These are phyloP conservation scores for Penicillium sp. DNA, from an alignment of 2,329 filamentous ascomycete genomes.

Conservation along the genomic window DNA sequence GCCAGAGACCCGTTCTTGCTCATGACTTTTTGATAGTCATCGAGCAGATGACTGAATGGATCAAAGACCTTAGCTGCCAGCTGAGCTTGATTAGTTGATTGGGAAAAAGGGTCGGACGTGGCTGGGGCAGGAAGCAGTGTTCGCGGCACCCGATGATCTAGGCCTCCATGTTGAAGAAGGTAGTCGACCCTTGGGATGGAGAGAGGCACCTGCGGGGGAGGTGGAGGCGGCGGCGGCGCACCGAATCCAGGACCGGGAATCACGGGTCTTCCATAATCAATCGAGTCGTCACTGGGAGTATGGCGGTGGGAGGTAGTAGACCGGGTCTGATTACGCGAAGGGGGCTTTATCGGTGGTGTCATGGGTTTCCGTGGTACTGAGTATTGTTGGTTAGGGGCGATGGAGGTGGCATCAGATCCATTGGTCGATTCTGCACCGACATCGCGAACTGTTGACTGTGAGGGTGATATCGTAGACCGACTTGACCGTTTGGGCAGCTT, in stretches of 20 bases:
- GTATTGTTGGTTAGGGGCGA: conserved; percentile 47
- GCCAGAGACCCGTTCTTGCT: conserved; percentile 84
- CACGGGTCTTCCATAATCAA: conserved; percentile 37
- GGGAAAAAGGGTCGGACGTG: conserved; percentile 59
- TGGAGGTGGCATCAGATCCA: conserved; percentile 50
- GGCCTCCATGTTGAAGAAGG: conserved; percentile 82
- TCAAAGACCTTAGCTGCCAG: conserved; percentile 74
- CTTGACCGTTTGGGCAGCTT: conserved; percentile 38
- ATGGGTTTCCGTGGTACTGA: conserved; percentile 32
- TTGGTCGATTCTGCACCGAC: conserved; percentile 38
- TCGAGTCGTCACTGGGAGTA: conserved; percentile 40
- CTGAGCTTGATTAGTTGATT: conserved; percentile 64
- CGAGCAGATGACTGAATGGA: conserved; percentile 78
- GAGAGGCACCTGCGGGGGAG: conserved; percentile 66
- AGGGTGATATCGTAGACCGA: conserved; percentile 36
- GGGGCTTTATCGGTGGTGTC: conserved; percentile 36
- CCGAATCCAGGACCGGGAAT: conserved; percentile 35
- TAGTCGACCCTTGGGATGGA: conserved; percentile 87
- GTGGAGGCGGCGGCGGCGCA: conserved; percentile 70
- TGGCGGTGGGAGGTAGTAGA: conserved; percentile 35
- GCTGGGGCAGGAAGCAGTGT: conserved; percentile 61
- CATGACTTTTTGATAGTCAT: conserved; percentile 83
- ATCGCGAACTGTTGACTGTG: conserved; percentile 39
- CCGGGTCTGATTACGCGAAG: conserved; percentile 38
- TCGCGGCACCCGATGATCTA: conserved; percentile 71